Base-by-base conservation (phyloP, 1,284 basidiomycete genomes). In the Inonotus hispidus region DNA sequence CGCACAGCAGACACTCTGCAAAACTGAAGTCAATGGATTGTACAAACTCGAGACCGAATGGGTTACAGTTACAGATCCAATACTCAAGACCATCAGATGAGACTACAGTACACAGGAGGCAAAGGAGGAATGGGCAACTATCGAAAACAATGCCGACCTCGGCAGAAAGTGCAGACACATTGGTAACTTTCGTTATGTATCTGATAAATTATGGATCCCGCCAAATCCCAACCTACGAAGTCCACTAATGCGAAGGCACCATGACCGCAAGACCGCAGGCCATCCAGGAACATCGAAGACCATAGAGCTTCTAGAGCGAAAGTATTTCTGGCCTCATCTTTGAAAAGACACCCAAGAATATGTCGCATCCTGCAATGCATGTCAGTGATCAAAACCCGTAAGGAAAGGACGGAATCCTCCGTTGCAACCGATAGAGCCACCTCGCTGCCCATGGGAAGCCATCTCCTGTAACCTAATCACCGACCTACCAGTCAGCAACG, bases 201-300 rank as follows among this genome's bases (percentile, higher is more conserved):
- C 58, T 0, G 56, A 46, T 2, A 21, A 27, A 19, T 43, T 66
- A 3, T 66, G 62, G 35, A 63, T 66, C 4, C 66, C 61, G 0
- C 25, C 59, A 2, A 13, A 39, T 25, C 11, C 53, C 14, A 32
- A 49, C 19, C 47, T 66, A 6, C 1, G 56, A 32, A 1, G 46
- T 0, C 8, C 14, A 35, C 43, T 62, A 21, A 57, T 60, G 1
- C 8, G 53, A 38, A 21, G 21, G 13, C 53, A 61, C 43, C 63
- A 66, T 52, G 61, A 66, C 46, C 59, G 59, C 19, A 56, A 54
- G 13, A 27, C 63, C 8, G 37, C 63, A 38, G 66, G 76, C 7
- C 76, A 78, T 64, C 71, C 66, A 11, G 75, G 76, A 5, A 58
- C 62, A 16, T 53, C 56, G 4, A 74, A 71, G 60, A 77, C 74